Evolutionary conservation across 352 stramenopile species (phyloP).

Genomic region (Thalassiosira livingstoniorum): DNA sequence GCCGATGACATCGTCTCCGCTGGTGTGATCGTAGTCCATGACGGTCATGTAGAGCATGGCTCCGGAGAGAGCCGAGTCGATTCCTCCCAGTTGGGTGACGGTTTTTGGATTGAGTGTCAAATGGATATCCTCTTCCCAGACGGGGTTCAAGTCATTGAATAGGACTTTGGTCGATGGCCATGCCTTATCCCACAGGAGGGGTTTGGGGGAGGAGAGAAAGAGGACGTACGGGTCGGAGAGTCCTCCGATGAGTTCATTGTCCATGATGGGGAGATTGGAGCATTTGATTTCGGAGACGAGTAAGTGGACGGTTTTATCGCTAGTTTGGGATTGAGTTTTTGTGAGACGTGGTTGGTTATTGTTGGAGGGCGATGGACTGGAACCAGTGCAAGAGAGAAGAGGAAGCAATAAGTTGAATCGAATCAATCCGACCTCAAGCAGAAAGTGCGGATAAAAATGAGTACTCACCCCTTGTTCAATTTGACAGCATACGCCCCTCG

Average conservation of each 20-base stretch:
- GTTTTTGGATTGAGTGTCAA: constrained; percentile 51
- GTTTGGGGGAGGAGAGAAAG: constrained; percentile 63
- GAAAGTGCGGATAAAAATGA: too few relatives aligned
- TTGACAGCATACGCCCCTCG: constrained; percentile 70
- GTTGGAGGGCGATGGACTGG: background rate
- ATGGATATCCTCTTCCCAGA: constrained; percentile 64
- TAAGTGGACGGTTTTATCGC: constrained; percentile 51
- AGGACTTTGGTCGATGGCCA: constrained; percentile 47
- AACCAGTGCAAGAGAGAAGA: background rate
- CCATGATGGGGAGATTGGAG: constrained; percentile 60
- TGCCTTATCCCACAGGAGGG: constrained; percentile 43
- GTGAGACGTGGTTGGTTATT: constrained; percentile 4
- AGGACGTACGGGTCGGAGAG: constrained; percentile 62
- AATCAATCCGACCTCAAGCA: too few relatives aligned
- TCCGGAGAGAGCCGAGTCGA: constrained; percentile 43
- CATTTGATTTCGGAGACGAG: constrained; percentile 67
- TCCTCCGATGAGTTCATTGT: constrained; percentile 46
- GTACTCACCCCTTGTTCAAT: constrained; percentile 53
- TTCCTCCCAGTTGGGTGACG: background rate
- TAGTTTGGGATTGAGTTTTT: constrained; percentile 3
- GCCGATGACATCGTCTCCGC: constrained; percentile 66
- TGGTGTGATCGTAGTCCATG: constrained; percentile 63
- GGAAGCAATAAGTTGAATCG: too few relatives aligned
- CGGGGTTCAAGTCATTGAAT: constrained; percentile 46
- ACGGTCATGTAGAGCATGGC: constrained; percentile 71